Evolutionary conservation across 2,329 filamentous ascomycete species (phyloP).

Genomic region (Pseudogymnoascus sp.): DNA sequence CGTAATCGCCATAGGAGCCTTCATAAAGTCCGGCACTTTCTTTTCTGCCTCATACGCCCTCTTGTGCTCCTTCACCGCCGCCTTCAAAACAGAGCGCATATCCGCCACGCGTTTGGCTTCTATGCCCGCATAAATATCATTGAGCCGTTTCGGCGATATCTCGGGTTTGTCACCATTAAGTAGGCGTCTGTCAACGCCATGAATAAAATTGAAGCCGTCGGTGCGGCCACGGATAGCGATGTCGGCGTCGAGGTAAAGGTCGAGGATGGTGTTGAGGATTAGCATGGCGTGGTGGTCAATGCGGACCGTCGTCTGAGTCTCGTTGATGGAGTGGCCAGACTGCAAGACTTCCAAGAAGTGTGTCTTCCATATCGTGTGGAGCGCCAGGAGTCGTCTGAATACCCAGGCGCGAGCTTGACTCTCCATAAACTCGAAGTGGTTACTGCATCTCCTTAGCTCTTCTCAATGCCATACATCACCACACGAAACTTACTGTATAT

Average conservation of each 20-base stretch:
- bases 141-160: constrained; percentile 1
- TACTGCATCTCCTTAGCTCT: constrained; percentile 9
- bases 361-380: constrained; percentile 18
- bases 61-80: not conserved
- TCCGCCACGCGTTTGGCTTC: constrained; percentile 8
- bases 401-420: constrained; percentile 15
- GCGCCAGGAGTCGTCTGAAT: constrained; percentile 14
- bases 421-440: constrained; percentile 15
- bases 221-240: constrained; percentile 13
- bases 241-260: constrained; percentile 17
- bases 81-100: not conserved
- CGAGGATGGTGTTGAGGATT: constrained; percentile 18
- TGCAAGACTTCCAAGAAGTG: constrained; percentile 11
- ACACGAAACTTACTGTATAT: constrained; percentile 13
- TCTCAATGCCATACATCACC: not conserved
- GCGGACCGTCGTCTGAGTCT: constrained; percentile 15
- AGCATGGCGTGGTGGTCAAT: constrained; percentile 19
- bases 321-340: constrained; percentile 13
- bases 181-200: constrained; percentile 12
- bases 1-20: constrained; percentile 12
- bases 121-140: constrained; percentile 13
- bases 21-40: constrained; percentile 15
- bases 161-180: constrained; percentile 8
- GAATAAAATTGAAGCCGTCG: constrained; percentile 15
- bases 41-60: not conserved